Percentiles rank a stretch among this genome's conserved stretches.
Conservation (phyloP, 163 green algal species). For the Scenedesmus sp. region DNA sequence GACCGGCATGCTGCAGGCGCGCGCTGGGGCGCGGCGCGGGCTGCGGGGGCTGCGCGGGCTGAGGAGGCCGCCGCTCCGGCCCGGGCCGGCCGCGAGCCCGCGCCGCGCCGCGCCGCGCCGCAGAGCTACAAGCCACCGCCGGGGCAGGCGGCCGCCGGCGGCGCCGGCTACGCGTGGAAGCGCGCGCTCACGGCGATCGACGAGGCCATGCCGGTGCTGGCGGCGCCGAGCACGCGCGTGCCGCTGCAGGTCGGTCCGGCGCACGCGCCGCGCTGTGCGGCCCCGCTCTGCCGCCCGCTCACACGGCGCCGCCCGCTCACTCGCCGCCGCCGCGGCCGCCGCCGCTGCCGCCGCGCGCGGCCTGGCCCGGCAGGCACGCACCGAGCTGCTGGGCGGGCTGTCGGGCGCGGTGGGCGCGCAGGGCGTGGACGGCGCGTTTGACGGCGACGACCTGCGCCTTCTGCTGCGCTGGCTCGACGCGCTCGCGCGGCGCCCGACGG, state of each 20-base stretch:
- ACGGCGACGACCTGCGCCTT: constrained; percentile 55
- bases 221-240: constrained; percentile 11
- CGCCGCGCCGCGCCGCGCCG: not conserved
- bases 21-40: not conserved
- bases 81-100: too few relatives aligned
- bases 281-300: not conserved
- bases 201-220: constrained; percentile 26
- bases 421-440: constrained; percentile 22
- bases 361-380: constrained; percentile 68
- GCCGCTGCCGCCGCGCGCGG: too few relatives aligned
- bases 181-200: constrained; percentile 29
- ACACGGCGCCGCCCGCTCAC: too few relatives aligned
- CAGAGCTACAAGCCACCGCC: constrained; percentile 10
- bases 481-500: constrained; percentile 71
- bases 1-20: constrained; percentile 50
- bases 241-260: constrained; percentile 25
- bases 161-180: constrained; percentile 28
- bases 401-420: constrained; percentile 54
- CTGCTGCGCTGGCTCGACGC: constrained; percentile 74
- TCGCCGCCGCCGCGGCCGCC: too few relatives aligned
- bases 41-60: not conserved
- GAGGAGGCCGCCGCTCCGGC: too few relatives aligned
- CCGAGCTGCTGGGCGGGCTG: constrained; percentile 75
- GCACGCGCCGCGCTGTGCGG: too few relatives aligned
- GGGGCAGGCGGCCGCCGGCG: not conserved